Base-by-base conservation (phyloP, 495 filamentous ascomycete genomes). In the Margaritispora aquatica region DNA sequence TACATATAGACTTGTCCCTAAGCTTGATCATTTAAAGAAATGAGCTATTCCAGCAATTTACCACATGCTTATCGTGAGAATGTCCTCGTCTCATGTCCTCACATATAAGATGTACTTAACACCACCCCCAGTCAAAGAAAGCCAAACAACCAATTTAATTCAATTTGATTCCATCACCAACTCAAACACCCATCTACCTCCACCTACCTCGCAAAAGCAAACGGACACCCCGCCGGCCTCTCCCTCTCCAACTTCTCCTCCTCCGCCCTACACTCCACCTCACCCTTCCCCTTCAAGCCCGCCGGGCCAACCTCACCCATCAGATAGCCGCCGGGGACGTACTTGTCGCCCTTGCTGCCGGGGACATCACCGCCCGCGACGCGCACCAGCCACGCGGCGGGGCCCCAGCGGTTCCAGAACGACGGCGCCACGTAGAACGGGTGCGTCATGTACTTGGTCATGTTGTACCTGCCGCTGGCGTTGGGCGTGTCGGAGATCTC, bases 381-480 rank as follows among this genome's bases (percentile, higher is more conserved):
- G 74, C 85, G 76, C 17, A 75, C 73, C 15, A 80, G 49, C 77
- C 74, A 83, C 0, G 81, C 84, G 2, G 50, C 51, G 0, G 77
- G 81, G 0, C 81, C 79, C 80, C 81, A 88, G 21, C 83, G 77
- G 55, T 80, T 80, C 78, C 75, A 80, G 24, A 89, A 66, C 24
- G 47, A 50, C 9, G 20, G 24, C 47, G 20, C 24, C 29, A 83
- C 73, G 63, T 89, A 88, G 59, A 77, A 88, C 0, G 85, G 84
- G 0, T 74, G 72, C 0, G 73, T 74, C 13, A 78, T 73, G 71
- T 81, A 85, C n/a, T 71, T 54, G 0, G 68, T 77, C 55, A 79
- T 65, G 52, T 77, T 67, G 51, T 80, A 78, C 3, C 78, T 75
- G 1, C 79, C 77, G 8, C 72, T 82, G 51, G 66, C 68, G 31